Base-by-base conservation (phyloP, 202 grass and related monocot species). In the Tripidium arundinaceum region DNA sequence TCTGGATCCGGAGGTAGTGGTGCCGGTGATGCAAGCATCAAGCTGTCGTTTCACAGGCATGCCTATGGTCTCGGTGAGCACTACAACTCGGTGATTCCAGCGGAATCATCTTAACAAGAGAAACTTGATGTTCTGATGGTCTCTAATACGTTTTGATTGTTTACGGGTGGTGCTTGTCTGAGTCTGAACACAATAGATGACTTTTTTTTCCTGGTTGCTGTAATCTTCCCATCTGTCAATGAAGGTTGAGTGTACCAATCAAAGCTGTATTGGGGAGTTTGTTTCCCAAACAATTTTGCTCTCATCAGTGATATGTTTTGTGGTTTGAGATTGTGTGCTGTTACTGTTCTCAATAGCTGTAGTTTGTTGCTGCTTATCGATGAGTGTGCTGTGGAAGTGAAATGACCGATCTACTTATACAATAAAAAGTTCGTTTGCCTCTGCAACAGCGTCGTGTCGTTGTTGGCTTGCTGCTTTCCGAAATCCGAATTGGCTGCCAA, bases 31-130 rank as follows among this genome's bases (percentile, higher is more conserved):
- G 33, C 78, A 11, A 88, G 87, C 83, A 90, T 98, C 52, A 79
- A 84, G 86, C 68, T 98, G 60, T 98, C 95, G 1, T 98, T 89
- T 82, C 95, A 98, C 62, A 92, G 74, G 70, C 95, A 98, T 68
- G 90, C 92, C n/a, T 98, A 94, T 85, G 95, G 95, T 52, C 90
- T 98, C 4, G 95, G 95, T 1, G 95, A 98, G 92, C 95, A 98
- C 85, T 98, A 94, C 67, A 98, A 98, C 68, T 98, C 95, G 2
- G 88, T 94, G 71, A 79, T 94, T 76, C 87, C 92, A 8, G 49
- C 81, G 1, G 64, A 77, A 31, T 72, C 72, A 70, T 69, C 70
- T 55, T 70, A 31, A 70, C 18, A 58, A 47, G 43, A 50, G 60
- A 79, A 87, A n/a, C 31, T 21, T 21, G 15, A 62, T 19, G 43